Evolutionary conservation across 352 stramenopile species (phyloP).

Genomic region (Pythium vanterpoolii): DNA sequence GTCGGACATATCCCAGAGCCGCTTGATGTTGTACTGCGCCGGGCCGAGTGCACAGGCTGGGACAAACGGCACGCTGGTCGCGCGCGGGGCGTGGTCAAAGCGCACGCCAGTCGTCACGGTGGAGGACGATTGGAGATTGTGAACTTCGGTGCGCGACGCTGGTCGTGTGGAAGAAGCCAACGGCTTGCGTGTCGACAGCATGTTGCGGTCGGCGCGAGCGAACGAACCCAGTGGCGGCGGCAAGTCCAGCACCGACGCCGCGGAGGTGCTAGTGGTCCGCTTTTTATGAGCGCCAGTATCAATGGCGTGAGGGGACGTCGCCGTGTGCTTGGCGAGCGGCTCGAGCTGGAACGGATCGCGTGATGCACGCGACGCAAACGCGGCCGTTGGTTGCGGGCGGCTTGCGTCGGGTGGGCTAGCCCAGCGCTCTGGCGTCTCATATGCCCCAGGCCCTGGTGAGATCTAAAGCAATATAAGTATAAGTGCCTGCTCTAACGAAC

Average conservation of each 20-base stretch:
- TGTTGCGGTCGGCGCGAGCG: conserved; percentile 11
- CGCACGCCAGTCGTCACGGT: background rate
- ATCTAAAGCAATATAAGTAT: conserved; percentile 23
- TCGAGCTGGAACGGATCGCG: conserved; percentile 25
- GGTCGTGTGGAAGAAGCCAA: background rate
- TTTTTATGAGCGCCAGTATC: background rate
- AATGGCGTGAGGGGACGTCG: background rate
- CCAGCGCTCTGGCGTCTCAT: conserved; percentile 39
- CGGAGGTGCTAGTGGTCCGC: background rate
- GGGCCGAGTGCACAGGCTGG: conserved; percentile 16
- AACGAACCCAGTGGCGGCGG: conserved; percentile 18
- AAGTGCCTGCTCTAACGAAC: background rate
- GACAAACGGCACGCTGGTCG: background rate
- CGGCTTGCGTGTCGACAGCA: background rate
- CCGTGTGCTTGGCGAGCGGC: background rate
- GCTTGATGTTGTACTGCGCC: conserved; percentile 39
- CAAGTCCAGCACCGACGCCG: conserved; percentile 4
- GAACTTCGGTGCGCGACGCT: background rate
- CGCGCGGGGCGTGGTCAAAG: conserved; percentile 15
- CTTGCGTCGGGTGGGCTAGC: background rate
- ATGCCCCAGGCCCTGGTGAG: conserved; percentile 47
- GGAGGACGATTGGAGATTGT: background rate
- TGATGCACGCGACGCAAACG: conserved; percentile 28
- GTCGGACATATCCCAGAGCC: conserved; percentile 40
- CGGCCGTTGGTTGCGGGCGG: conserved; percentile 10